A percentile compares a stretch with the other conserved stretches of the same genome.
phyloP scores from a whole-genome alignment of 2,329 filamentous ascomycete species.

The Neocatenulostroma microsporum region DNA sequence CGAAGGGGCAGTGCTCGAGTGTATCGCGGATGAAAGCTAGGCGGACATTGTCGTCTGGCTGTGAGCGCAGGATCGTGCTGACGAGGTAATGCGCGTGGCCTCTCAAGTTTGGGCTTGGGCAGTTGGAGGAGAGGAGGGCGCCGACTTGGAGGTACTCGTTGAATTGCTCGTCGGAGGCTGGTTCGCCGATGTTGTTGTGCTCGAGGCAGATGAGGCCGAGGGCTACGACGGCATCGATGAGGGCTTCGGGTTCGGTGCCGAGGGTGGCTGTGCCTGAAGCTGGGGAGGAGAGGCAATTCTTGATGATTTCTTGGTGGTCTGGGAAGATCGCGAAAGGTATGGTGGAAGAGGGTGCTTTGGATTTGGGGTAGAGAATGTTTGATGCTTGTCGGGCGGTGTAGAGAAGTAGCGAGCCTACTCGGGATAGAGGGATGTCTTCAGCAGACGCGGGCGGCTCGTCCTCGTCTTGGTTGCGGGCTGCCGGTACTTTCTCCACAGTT shows the following conservation, averaged over 20 bases:
- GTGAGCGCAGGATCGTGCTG: constrained; percentile 44
- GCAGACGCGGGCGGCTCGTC: constrained; percentile 47
- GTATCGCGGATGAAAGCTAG: constrained; percentile 49
- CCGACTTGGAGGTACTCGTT: constrained; percentile 45
- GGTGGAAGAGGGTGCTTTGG: no score
- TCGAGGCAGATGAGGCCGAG: constrained; percentile 46
- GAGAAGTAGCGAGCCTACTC: constrained; percentile 48
- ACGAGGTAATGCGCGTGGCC: constrained; percentile 44
- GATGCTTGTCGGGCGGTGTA: constrained; percentile 47
- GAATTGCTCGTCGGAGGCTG: constrained; percentile 45
- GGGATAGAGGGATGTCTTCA: constrained; percentile 49
- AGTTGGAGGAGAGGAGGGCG: constrained; percentile 43
- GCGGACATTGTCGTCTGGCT: constrained; percentile 45
- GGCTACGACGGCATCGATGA: constrained; percentile 48
- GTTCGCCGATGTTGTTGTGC: constrained; percentile 37
- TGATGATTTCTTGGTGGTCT: constrained; percentile 44
- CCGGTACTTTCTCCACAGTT: constrained; percentile 33
- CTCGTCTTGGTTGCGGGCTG: constrained; percentile 39
- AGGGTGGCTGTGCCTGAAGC: constrained; percentile 30
- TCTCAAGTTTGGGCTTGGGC: constrained; percentile 39
- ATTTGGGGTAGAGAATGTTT: constrained; percentile 43
- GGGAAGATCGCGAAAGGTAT: constrained; percentile 44
- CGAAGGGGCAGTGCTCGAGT: constrained; percentile 47
- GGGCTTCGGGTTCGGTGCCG: constrained; percentile 42
- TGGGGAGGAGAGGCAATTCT: constrained; percentile 43